Base-by-base conservation (phyloP, 2,329 filamentous ascomycete genomes). In the Colletotrichum caudatum region DNA sequence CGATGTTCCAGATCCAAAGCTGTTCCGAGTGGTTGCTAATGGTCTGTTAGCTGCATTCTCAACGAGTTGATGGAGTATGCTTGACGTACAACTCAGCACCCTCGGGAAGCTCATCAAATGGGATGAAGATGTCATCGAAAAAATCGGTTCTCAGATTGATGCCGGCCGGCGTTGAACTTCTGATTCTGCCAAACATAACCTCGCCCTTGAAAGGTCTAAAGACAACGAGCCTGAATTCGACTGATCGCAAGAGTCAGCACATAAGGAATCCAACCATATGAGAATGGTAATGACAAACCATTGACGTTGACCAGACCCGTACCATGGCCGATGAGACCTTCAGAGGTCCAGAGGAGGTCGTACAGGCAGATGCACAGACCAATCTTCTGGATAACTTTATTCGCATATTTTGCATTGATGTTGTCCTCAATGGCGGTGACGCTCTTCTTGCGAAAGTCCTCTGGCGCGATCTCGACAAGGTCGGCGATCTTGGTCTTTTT, bases 191-290 rank as follows among this genome's bases (percentile, higher is more conserved):
- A 56, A 93, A 86, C 77, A 99, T 88, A 71, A 98, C 94, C 80
- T 99, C 96, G 59, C 94, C 94, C 79, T 97, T 97, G 85, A 98
- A 98, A 0, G 96, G 96, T 33, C 96, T 91, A 81, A 98, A 99
- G 39, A 99, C 94, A 23, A 98, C 87, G 78, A 99, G 87, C 29
- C 94, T 93, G 78, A 98, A 99, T 80, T 97, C 94, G 61, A 97
- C 95, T 96, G 74, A 18, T 26, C n/a, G 20, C 14, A 2, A 5
- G 11, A 3, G 68, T 77, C 54, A 78, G 76, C 29, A 54, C 39
- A n/a, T 14, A 29, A 6, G 8, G 35, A 44, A 7, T 11, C 23
- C n/a, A 16, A 16, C 14, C 41, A n/a, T n/a, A 65, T 29, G 29
- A 61, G 44, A 7, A 46, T 18, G 26, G 33, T 11, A 39, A 11